These are phyloP conservation scores for Ogataea thermomethanolica DNA, from an alignment of 805 yeast species.

Conservation along the genomic window DNA sequence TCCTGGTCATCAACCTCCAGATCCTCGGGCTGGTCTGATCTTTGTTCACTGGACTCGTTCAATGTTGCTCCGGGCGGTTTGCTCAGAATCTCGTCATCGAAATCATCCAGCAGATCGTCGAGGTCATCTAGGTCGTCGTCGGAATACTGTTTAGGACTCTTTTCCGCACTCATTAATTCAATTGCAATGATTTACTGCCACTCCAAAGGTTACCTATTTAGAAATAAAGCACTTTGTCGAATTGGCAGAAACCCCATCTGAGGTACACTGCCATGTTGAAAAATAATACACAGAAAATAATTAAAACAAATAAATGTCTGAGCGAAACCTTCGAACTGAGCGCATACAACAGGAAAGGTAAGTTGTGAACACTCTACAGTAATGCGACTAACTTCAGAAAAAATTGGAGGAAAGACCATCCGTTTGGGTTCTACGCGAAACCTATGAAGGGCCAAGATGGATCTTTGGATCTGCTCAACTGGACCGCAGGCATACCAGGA, in stretches of 20 bases:
- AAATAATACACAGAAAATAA: not conserved
- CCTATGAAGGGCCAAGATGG: constrained; percentile 83
- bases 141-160: constrained; percentile 7
- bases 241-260: constrained; percentile 7
- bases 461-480: constrained; percentile 71
- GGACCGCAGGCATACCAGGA: constrained; percentile 98
- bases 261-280: constrained; percentile 2
- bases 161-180: constrained; percentile 7
- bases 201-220: constrained; percentile 15
- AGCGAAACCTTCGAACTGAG: constrained; percentile 54
- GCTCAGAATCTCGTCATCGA: constrained; percentile 64
- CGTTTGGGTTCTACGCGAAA: constrained; percentile 94
- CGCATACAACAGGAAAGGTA: constrained; percentile 86
- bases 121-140: constrained; percentile 70
- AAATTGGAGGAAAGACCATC: constrained; percentile 98
- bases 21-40: constrained; percentile 17
- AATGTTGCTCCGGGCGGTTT: constrained; percentile 54
- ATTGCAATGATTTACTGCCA: not conserved
- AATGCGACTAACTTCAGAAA: constrained; percentile 46
- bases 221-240: constrained; percentile 1
- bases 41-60: constrained; percentile 4
- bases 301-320: constrained; percentile 16
- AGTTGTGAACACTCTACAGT: constrained; percentile 13
- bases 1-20: constrained; percentile 22
- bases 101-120: constrained; percentile 83